These are phyloP conservation scores for Polygonum maritimum DNA, from an alignment of 148 eudicot genomes.

Conservation along the genomic window DNA sequence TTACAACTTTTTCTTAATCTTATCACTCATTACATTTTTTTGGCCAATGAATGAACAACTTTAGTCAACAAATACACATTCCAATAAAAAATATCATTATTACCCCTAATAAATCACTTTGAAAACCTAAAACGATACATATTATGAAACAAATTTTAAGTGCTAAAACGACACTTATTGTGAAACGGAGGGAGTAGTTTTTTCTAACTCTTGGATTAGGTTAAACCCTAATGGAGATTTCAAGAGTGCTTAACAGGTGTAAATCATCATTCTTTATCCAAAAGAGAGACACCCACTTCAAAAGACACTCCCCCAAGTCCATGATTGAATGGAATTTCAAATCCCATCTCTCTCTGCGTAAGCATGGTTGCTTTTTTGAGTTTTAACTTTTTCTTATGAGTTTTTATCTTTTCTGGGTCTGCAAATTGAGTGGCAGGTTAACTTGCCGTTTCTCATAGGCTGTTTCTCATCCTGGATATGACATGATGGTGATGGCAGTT, in stretches of 20 bases:
- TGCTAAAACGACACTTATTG: too few species aligned
- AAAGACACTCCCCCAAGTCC: slow-evolving; percentile 22
- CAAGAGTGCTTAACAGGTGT: slow-evolving; percentile 7
- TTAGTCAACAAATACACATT: too few species aligned
- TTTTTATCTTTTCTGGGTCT: slow-evolving; percentile 21
- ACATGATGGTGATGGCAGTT: slow-evolving; percentile 23
- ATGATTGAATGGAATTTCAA: slow-evolving; percentile 48
- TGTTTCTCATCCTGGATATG: slow-evolving; percentile 28
- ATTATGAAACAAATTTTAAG: too few species aligned
- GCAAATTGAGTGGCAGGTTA: slow-evolving; percentile 46
- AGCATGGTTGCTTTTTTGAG: not conserved
- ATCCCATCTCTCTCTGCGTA: slow-evolving; percentile 13
- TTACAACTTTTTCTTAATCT: too few species aligned
- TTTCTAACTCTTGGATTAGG: not conserved
- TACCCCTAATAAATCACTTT: too few species aligned
- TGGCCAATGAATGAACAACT: too few species aligned
- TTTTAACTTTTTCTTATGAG: not conserved
- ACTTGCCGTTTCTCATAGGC: slow-evolving; percentile 19
- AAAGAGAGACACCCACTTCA: slow-evolving; percentile 2
- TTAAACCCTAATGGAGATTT: slow-evolving; percentile 2
- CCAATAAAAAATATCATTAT: too few species aligned
- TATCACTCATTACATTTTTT: too few species aligned
- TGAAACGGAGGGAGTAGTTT: too few species aligned
- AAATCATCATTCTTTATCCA: not conserved
- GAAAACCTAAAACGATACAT: too few species aligned